phyloP scores from a whole-genome alignment of 2,329 filamentous ascomycete genomes.

The Aspergillus puulaauensis region DNA sequence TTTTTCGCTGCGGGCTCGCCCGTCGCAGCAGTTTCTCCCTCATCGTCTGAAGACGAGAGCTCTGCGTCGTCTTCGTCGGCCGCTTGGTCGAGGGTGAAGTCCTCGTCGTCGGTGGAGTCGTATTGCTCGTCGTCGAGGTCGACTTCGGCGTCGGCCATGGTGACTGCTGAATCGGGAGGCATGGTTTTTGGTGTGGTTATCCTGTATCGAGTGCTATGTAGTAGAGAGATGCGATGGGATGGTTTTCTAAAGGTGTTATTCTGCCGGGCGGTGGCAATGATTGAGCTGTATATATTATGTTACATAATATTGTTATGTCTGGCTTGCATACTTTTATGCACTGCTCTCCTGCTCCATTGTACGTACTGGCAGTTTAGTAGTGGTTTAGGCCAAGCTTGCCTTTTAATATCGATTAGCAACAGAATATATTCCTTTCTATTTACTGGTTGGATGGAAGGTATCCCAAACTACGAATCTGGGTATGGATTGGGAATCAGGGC shows the following conservation, averaged over 20 bases:
- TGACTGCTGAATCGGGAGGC: background rate
- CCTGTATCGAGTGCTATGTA: background rate
- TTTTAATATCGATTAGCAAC: too few species aligned
- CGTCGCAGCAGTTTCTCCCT: slow-evolving; percentile 4
- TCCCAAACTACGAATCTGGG: too few species aligned
- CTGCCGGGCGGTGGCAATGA: slow-evolving; percentile 14
- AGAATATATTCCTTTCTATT: too few species aligned
- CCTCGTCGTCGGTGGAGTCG: slow-evolving; percentile 40
- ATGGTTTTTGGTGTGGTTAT: background rate
- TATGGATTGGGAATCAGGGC: too few species aligned
- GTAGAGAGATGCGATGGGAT: too few species aligned
- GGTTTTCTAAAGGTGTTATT: slow-evolving; percentile 14
- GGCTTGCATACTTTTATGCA: too few species aligned
- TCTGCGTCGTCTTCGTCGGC: slow-evolving; percentile 27
- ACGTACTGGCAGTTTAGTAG: too few species aligned
- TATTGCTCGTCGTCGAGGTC: slow-evolving; percentile 37
- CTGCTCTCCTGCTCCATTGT: too few species aligned
- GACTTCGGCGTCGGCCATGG: slow-evolving; percentile 20
- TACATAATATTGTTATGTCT: too few species aligned
- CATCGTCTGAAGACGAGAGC: slow-evolving; percentile 20
- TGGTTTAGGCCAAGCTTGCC: too few species aligned
- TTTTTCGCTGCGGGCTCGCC: slow-evolving; percentile 39
- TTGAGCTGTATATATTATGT: background rate
- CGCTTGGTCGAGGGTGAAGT: slow-evolving; percentile 37
- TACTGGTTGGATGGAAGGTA: too few species aligned